Conservation (phyloP, 2,329 filamentous ascomycete genomes). For the Cryphonectria nitschkei region DNA sequence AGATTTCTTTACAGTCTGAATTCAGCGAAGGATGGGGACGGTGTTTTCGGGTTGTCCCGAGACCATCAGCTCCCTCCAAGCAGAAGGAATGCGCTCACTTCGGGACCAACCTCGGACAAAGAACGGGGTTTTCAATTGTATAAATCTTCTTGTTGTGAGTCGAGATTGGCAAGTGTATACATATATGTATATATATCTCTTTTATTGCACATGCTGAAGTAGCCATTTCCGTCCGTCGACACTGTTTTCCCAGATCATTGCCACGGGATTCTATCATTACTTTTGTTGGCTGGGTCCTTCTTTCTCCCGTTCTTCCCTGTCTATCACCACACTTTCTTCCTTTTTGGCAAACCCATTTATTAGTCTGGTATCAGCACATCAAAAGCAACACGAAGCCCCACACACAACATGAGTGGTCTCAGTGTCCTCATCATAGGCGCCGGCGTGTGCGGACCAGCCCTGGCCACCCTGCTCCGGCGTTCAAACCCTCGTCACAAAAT, state of each 20-base stretch:
- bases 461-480: conserved; percentile 34
- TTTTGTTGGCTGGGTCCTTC: not conserved
- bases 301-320: not conserved
- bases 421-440: conserved; percentile 29
- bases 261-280: not conserved
- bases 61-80: not conserved
- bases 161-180: not conserved
- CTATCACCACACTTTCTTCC: not conserved
- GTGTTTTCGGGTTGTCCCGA: not conserved
- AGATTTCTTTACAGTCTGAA: not conserved
- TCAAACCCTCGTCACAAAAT: conserved; percentile 35
- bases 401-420: conserved; percentile 30
- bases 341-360: not conserved
- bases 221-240: not conserved
- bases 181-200: not conserved
- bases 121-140: not conserved
- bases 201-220: not conserved
- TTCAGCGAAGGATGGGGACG: not conserved
- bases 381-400: not conserved
- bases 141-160: not conserved
- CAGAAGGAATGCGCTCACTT: not conserved
- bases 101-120: not conserved
- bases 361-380: not conserved
- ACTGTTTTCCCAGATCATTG: not conserved
- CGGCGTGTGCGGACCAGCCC: conserved; percentile 35